phyloP scores from a whole-genome alignment of 208 protist species.

The Leptomonas seymouri region DNA sequence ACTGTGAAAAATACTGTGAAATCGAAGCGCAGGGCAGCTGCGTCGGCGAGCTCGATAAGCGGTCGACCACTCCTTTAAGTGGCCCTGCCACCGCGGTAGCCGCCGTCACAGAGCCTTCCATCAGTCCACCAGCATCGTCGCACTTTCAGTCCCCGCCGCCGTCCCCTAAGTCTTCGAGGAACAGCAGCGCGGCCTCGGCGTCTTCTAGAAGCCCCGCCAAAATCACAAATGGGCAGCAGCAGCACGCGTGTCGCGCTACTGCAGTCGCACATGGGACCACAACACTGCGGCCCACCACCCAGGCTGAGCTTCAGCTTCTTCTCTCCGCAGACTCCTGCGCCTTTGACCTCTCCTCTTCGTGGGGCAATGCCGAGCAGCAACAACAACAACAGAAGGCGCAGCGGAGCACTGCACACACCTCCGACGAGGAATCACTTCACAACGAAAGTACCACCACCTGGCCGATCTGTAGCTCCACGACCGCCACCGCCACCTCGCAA shows the following conservation, averaged over 20 bases:
- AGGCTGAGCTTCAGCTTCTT: constrained; percentile 33
- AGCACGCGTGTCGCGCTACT: not conserved
- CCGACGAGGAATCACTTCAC: not conserved
- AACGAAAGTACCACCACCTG: not conserved
- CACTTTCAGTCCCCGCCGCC: constrained; percentile 22
- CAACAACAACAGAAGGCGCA: not conserved
- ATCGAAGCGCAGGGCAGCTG: not conserved
- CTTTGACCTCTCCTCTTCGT: constrained; percentile 1
- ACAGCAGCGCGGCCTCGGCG: not conserved
- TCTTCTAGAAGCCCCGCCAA: not conserved
- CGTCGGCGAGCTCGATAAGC: constrained; percentile 1
- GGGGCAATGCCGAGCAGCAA: not conserved
- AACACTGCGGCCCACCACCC: constrained; percentile 15
- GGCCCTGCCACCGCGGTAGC: too few species aligned
- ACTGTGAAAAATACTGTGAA: constrained; percentile 37
- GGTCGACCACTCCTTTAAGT: not conserved
- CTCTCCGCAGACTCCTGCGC: constrained; percentile 28
- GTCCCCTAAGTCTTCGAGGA: constrained; percentile 21
- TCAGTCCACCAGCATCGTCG: constrained; percentile 16
- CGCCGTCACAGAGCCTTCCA: not conserved
- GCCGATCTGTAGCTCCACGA: constrained; percentile 12
- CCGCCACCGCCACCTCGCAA: not conserved
- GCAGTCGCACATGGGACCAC: not conserved
- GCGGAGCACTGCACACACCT: not conserved
- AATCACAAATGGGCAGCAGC: not conserved